Conservation (phyloP, 1,284 basidiomycete genomes). For the Rhodotorula glutinis region DNA sequence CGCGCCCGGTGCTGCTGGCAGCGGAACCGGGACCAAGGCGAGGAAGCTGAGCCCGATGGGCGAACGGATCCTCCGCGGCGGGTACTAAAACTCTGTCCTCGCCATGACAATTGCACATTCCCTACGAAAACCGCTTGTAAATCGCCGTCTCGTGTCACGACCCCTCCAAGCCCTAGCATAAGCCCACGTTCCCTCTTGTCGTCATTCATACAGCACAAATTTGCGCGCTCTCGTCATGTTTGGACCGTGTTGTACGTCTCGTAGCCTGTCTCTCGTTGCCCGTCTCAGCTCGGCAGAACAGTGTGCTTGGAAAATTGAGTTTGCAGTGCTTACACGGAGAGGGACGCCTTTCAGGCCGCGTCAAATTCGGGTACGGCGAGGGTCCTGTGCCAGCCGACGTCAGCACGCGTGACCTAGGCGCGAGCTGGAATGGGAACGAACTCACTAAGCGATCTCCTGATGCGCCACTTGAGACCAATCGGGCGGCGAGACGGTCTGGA, state of each 20-base stretch:
- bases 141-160: neutral
- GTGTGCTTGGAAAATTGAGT: too few relatives aligned
- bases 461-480: slow-evolving; percentile 29
- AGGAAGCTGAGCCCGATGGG: slow-evolving; percentile 34
- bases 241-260: neutral
- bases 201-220: neutral
- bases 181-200: neutral
- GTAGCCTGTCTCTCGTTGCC: neutral
- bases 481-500: slow-evolving; percentile 25
- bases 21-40: slow-evolving; percentile 3
- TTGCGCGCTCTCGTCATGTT: neutral
- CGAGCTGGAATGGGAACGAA: too few relatives aligned
- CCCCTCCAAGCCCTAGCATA: neutral
- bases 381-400: too few relatives aligned
- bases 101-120: too few relatives aligned
- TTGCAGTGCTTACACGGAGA: too few relatives aligned
- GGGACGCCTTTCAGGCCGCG: too few relatives aligned
- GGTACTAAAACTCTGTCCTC: slow-evolving; percentile 11
- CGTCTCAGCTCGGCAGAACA: too few relatives aligned
- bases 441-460: slow-evolving; percentile 11
- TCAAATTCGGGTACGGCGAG: too few relatives aligned
- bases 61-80: slow-evolving; percentile 31
- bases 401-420: too few relatives aligned
- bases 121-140: neutral
- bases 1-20: neutral